Base-by-base conservation (phyloP, 2,329 filamentous ascomycete species). In the Bipolaris gigantea region DNA sequence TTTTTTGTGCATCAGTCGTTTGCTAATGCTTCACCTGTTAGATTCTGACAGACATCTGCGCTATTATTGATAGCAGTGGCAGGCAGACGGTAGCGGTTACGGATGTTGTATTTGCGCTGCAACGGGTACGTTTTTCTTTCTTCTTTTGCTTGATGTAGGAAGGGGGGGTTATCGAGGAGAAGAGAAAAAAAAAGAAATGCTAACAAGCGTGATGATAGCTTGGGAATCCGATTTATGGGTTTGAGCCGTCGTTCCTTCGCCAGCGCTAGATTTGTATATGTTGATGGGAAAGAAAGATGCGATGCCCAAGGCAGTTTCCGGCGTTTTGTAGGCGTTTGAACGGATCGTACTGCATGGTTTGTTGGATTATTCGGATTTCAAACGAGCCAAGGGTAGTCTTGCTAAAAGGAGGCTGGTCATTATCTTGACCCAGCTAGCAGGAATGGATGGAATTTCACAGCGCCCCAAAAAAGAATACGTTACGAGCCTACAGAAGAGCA, bases 61-160 rank as follows among this genome's bases (percentile, higher is more conserved):
- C 66, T 3, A 38, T 73, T 3, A 58, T 70, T 1, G 70, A 73
- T 40, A 55, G 55, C 8, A 53, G 41, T 9, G 68, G 66, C 2
- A 58, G 70, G 0, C 71, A 68, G 44, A 74, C 71, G 0, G 62
- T 74, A 1, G 44, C 38, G 1, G 68, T 73, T 0, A 62, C 50
- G 0, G 70, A 74, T 19, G 61, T 74, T 5, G 64, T 74, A 3
- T 72, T 67, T 47, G 57, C 62, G 0, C 51, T 73, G n/a, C 69
- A 71, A 25, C 51, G 63, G 27, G 69, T 71, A 68, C 42, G 66
- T 64, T 21, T 3, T 21, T 30, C 18, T 10, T n/a, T 21, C 5
- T 13, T 21, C 3, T n/a, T n/a, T n/a, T n/a, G n/a, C n/a, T n/a
- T n/a, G n/a, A n/a, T n/a, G n/a, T n/a, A n/a, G n/a, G n/a, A n/a